A percentile compares a stretch with the other conserved stretches of the same genome.
phyloP scores from a whole-genome alignment of 441 rosid species.

The Sinapis alba region DNA sequence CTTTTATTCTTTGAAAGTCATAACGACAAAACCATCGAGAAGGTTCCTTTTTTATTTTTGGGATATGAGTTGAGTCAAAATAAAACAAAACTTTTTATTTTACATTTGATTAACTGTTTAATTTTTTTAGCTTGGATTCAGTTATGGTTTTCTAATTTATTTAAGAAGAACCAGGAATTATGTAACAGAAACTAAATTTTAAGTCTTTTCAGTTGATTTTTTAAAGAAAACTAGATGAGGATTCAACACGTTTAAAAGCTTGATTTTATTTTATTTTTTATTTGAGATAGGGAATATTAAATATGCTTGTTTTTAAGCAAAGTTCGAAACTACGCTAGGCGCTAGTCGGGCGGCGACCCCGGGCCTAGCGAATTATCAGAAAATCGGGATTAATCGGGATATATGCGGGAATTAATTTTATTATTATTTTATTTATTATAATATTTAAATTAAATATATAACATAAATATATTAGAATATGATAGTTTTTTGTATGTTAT shows the following conservation, averaged over 20 bases:
- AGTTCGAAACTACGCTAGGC: not conserved
- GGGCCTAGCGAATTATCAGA: not conserved
- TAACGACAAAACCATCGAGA: not conserved
- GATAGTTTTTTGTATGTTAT: not conserved
- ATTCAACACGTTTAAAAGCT: no score
- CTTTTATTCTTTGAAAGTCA: not conserved
- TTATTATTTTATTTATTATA: no score
- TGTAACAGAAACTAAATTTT: not conserved
- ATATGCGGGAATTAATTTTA: not conserved
- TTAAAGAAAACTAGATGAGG: not conserved
- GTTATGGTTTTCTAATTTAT: not conserved
- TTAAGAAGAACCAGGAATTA: not conserved
- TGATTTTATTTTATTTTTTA: no score
- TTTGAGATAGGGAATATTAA: no score
- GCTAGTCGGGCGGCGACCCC: not conserved
- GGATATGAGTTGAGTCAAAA: not conserved
- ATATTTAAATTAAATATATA: no score
- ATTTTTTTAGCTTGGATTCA: not conserved
- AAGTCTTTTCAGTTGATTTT: not conserved
- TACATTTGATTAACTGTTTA: not conserved
- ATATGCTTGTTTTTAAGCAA: no score
- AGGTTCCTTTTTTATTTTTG: not conserved
- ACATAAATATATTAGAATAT: not conserved
- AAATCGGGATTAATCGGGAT: not conserved
- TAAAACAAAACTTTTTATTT: not conserved